phyloP scores from a whole-genome alignment of 805 yeast species.

The Zygoascus bituminiphila region DNA sequence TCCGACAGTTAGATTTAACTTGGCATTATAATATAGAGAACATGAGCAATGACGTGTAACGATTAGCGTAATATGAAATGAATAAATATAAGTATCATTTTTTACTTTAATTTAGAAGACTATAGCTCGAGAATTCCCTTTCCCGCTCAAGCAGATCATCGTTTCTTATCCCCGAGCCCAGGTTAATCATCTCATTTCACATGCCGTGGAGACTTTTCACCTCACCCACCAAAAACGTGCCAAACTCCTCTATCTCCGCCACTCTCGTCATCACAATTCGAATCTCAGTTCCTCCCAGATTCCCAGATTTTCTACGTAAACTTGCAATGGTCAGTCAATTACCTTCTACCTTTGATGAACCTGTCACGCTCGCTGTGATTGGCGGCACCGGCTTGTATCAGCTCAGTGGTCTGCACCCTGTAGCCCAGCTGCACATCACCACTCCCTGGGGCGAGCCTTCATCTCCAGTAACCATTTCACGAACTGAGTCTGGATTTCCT shows the following conservation, averaged over 20 bases:
- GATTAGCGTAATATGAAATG: no score
- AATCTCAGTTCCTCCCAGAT: not conserved
- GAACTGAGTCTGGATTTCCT: conserved; percentile 64
- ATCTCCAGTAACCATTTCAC: conserved; percentile 85
- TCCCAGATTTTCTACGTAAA: not conserved
- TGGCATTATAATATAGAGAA: no score
- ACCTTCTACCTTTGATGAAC: conserved; percentile 31
- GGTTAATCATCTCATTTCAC: not conserved
- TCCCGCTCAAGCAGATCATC: no score
- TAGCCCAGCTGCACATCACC: conserved; percentile 68
- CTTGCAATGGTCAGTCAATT: conserved; percentile 3
- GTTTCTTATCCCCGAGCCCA: no score
- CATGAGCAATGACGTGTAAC: no score
- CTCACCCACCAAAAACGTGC: not conserved
- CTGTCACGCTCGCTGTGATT: conserved; percentile 77
- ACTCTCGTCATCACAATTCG: not conserved
- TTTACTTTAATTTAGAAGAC: no score
- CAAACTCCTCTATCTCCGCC: not conserved
- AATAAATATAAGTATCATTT: no score
- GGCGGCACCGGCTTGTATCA: conserved; percentile 98
- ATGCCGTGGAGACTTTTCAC: not conserved
- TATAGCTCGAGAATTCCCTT: no score
- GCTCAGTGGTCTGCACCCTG: conserved; percentile 71
- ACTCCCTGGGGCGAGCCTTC: conserved; percentile 99
- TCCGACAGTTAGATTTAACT: not conserved